Base-by-base conservation (phyloP, 305 asterid species). In the Vinca major region DNA sequence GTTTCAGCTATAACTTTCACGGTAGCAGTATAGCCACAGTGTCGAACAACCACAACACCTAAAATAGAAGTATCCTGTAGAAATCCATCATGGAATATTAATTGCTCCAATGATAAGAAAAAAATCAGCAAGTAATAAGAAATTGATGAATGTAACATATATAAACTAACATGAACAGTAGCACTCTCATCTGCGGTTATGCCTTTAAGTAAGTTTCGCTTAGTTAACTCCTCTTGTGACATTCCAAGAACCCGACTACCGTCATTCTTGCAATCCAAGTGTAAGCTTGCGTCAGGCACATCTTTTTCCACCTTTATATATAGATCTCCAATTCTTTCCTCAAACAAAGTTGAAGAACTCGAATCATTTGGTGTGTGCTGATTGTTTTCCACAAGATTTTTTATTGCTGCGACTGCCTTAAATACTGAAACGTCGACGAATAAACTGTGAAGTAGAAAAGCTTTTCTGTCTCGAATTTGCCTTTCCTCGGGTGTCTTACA, bases 141-240 rank as follows among this genome's bases (percentile, higher is more conserved):
- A 71, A 67, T 7, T 20, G 8, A 47, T 71, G 43, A 39, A 65
- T 3, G 67, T 14, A 40, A 76, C 4, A 53, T 39, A 11, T 53
- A 11, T 55, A 45, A 69, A 79, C 83, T 75, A 36, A 90, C 97
- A 88, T 90, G 97, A 62, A 86, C 93, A 17, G 95, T 84, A 14
- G 94, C 94, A 77, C 87, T 90, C 83, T 88, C 97, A 75, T 90
- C 97, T 64, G 95, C 97, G 78, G 95, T 90, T 68, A 90, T 83
- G 80, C 97, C 97, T 78, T 90, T 90, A 67, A 90, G 85, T 81
- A 90, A 80, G 81, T 90, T 90, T 74, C 93, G 84, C 80, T 81
- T 77, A 39, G 90, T 85, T 58, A 90, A 82, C 71, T 87, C 91
- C 78, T 84, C 92, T 1, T 75, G 79, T 5, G 92, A 81, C 69